These are phyloP conservation scores for Debaryomyces maramus DNA, from an alignment of 805 yeast species.

Conservation along the genomic window DNA sequence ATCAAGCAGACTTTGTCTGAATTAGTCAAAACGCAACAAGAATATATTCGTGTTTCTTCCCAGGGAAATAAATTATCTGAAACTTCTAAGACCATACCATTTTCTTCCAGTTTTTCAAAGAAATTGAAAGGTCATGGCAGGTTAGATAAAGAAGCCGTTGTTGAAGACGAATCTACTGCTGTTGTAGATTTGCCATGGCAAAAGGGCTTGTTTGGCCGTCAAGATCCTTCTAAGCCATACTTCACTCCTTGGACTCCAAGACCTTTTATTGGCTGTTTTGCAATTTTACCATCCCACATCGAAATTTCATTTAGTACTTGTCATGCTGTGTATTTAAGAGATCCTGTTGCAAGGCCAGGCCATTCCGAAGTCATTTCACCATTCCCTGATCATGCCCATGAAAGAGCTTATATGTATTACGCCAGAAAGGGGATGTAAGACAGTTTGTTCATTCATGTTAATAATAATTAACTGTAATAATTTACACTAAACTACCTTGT, in stretches of 20 bases:
- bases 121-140: constrained; percentile 33
- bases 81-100: constrained; percentile 26
- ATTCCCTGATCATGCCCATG: constrained; percentile 75
- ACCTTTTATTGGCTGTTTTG: constrained; percentile 89
- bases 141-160: constrained; percentile 44
- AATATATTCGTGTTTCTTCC: constrained; percentile 30
- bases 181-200: constrained; percentile 78
- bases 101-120: constrained; percentile 25
- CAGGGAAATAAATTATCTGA: constrained; percentile 29
- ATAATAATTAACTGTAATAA: constrained; percentile 6
- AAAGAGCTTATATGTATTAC: constrained; percentile 94
- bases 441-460: constrained; percentile 4
- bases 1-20: constrained; percentile 39
- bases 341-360: constrained; percentile 96
- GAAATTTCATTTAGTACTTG: constrained; percentile 90
- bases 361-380: constrained; percentile 95
- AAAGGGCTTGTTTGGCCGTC: constrained; percentile 71
- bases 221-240: constrained; percentile 73
- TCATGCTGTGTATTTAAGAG: constrained; percentile 94
- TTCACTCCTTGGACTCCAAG: constrained; percentile 98
- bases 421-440: constrained; percentile 61
- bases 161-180: constrained; percentile 52
- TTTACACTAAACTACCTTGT: constrained; percentile 7
- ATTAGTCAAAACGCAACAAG: constrained; percentile 33
- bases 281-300: constrained; percentile 87